Evolutionary conservation across 2,329 filamentous ascomycete genomes (phyloP), one percentile per base, ranked within the genome.

Genomic region (Aspergillus sp.): DNA sequence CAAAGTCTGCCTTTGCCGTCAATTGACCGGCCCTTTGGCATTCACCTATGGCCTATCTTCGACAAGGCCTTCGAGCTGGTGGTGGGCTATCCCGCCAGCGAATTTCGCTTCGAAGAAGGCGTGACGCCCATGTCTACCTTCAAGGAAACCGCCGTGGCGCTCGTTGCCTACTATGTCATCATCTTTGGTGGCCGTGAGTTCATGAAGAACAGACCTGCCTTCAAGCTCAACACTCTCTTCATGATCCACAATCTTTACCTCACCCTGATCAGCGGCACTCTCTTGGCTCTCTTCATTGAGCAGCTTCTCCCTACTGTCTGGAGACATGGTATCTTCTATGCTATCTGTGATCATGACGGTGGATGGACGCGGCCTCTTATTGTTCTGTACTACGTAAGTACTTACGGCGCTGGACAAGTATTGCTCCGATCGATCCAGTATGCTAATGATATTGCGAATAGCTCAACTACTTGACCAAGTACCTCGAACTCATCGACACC

Each of bases 401-500:
- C 41, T 21, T 13, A 36, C 17, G 25, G 38, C 15, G 47, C 21
- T 30, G 48, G 23, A 28, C 13, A 49, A 45, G 60, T 36, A 45
- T 30, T 55, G 52, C 32, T 63, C 57, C 67, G 71, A 81, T 85
- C 71, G 84, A 13, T 47, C 50, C 19, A 43, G 25, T 17, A 32
- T 50, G 15, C 47, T 50, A 30, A 50, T 25, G 12, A 36, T 6
- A 13, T 36, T 4, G 6, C n/a, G 15, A 17, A 28, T 74, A 97
- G 93, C 85, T 98, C 76, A 98, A 96, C 84, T 98, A 98, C 83
- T 87, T 97, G 58, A 98, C 93, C 81, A 98, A 98, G 81, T 98
- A 97, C 80, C 86, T 97, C 68, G 94, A 98, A 81, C 85, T 98
- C 67, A 82, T 98, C 70, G 94, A 98, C 80, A 98, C 94, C 62